Percentiles rank a stretch among this genome's conserved stretches.
Conservation (phyloP, 2,329 filamentous ascomycete species). For the Mollisiaceae sp. region DNA sequence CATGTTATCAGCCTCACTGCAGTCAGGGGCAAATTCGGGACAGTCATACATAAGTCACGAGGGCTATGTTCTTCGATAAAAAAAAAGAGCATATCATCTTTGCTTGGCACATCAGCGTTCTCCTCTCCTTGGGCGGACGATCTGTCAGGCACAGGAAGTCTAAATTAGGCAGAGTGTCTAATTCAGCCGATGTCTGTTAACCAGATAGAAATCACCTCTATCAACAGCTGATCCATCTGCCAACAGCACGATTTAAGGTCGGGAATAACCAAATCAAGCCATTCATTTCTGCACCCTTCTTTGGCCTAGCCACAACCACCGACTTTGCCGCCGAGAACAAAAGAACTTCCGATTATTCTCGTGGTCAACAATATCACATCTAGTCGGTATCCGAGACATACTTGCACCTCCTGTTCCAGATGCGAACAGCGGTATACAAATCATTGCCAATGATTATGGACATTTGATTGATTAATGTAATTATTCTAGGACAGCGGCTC, state of each 20-base stretch:
- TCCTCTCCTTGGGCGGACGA: not conserved
- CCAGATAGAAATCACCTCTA: not conserved
- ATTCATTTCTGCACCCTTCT: not conserved
- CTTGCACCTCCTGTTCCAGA: not conserved
- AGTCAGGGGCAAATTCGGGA: constrained; percentile 2
- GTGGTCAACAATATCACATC: not conserved
- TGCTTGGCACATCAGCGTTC: not conserved
- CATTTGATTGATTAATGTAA: constrained; percentile 2
- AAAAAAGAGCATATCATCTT: not conserved
- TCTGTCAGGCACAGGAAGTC: not conserved
- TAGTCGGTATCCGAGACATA: not conserved
- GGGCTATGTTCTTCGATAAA: not conserved
- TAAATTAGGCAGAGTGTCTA: not conserved
- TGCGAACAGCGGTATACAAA: no score
- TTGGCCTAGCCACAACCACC: not conserved
- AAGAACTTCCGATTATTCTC: not conserved
- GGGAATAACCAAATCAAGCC: not conserved
- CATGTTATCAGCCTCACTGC: constrained; percentile 10
- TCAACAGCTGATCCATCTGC: not conserved
- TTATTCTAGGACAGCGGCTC: not conserved
- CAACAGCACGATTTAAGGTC: not conserved
- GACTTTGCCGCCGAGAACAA: not conserved
- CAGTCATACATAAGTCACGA: not conserved
- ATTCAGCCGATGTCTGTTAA: not conserved
- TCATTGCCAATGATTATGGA: not conserved